Conservation (phyloP, 2,329 filamentous ascomycete species). For the Aphanocladium album region DNA sequence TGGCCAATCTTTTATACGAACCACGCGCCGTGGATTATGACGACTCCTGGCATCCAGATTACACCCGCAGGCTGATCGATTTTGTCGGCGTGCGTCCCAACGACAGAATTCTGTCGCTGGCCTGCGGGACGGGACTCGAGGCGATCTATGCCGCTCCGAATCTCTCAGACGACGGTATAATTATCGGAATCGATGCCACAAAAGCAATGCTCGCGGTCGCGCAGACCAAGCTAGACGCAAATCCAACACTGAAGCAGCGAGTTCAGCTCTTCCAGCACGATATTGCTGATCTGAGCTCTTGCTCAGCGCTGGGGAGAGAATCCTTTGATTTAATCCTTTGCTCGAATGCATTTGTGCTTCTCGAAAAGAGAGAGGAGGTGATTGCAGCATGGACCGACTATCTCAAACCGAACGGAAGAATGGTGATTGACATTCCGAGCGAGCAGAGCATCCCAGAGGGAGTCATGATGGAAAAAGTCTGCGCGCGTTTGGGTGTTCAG, state of each 20-base stretch:
- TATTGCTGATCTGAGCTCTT: constrained; percentile 21
- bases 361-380: not conserved
- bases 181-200: constrained; percentile 29
- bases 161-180: constrained; percentile 22
- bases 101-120: constrained; percentile 27
- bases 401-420: constrained; percentile 22
- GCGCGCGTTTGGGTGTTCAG: constrained; percentile 18
- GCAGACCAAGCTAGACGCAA: constrained; percentile 18
- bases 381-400: constrained; percentile 26
- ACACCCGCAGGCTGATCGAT: constrained; percentile 26
- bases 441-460: constrained; percentile 24
- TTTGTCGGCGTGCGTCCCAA: constrained; percentile 20
- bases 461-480: constrained; percentile 23
- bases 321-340: constrained; percentile 19
- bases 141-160: constrained; percentile 24
- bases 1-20: not conserved
- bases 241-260: constrained; percentile 15
- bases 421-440: constrained; percentile 30
- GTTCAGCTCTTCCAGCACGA: constrained; percentile 25
- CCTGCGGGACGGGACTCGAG: constrained; percentile 32
- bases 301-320: constrained; percentile 17
- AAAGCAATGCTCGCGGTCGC: constrained; percentile 27
- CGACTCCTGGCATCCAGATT: constrained; percentile 29
- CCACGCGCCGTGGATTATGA: constrained; percentile 21
- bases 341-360: not conserved